These are phyloP conservation scores for Arctium lappa DNA, from an alignment of 129 eudicot genomes.

Conservation along the genomic window DNA sequence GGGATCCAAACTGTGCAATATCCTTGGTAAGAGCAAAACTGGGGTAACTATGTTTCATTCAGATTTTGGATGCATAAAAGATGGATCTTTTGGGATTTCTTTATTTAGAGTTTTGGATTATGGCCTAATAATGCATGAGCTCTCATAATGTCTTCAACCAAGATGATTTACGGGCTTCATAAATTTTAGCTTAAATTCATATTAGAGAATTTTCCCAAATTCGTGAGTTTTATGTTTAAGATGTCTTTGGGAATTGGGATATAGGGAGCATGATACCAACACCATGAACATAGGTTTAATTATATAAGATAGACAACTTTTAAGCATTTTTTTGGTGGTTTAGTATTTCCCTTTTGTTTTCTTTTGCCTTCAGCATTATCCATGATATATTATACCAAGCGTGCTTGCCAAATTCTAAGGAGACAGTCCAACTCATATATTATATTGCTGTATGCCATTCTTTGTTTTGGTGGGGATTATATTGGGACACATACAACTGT, in stretches of 20 bases:
- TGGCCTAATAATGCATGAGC: not conserved
- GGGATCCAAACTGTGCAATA: not conserved
- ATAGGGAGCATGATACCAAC: not conserved
- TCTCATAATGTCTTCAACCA: not conserved
- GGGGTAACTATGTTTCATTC: not conserved
- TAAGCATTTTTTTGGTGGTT: not conserved
- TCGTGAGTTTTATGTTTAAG: not conserved
- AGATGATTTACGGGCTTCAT: not conserved
- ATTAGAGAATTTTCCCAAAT: not conserved
- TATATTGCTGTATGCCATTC: not conserved
- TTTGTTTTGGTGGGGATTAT: constrained; percentile 17
- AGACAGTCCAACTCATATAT: constrained; percentile 8
- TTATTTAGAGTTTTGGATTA: not conserved
- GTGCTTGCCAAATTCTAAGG: not conserved
- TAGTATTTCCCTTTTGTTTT: not conserved
- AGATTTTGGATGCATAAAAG: not conserved
- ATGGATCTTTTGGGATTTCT: not conserved
- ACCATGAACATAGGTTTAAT: not conserved
- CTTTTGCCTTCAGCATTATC: constrained; percentile 14
- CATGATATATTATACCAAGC: constrained; percentile 5
- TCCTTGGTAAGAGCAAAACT: not conserved
- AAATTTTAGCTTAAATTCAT: not conserved
- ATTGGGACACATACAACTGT: not conserved
- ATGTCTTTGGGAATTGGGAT: not conserved
- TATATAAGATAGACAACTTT: not conserved